Base-by-base conservation (phyloP, 306 rosid species). In the Abrus pulchellus region DNA sequence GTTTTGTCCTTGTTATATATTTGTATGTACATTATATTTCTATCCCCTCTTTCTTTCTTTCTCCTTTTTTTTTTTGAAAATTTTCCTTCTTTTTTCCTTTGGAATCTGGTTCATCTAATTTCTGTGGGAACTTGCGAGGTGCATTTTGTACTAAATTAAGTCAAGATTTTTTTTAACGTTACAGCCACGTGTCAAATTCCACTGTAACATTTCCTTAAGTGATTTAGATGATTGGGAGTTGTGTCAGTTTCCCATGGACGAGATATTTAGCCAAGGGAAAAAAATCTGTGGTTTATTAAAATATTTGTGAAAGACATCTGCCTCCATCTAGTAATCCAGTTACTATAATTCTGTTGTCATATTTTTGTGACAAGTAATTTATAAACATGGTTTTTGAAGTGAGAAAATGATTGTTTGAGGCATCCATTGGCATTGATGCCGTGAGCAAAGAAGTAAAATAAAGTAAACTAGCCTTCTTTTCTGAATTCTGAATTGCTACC, bases 341-440 rank as follows among this genome's bases (percentile, higher is more conserved):
- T 47, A 73, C 54, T 68, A 7, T 54, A 81, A 57, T 80, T 69
- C 29, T 7, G 13, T 67, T 14, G 66, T 68, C 56, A 38, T 74
- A 3, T 8, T 54, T 60, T 78, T 75, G 59, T 29, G 36, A 32
- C 30, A 5, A 61, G 40, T 61, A 44, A 53, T 44, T 53, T 84
- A 45, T 41, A 36, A 70, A 55, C 74, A 45, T 65, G 20, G 72
- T 41, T 81, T 81, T 72, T 72, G 64, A 57, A 81, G 83, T 47
- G 47, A 70, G 50, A 50, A 11, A 47, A 64, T 33, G 72, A 48
- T 53, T 61, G 8, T 41, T 52, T 32, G 82, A 78, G 69, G 55
- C 72, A 69, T 62, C 33, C 57, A 14, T 13, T 20, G 38, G 20
- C 50, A 75, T 80, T 38, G 64, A 14, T 71, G 43, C 30, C 27